Base-by-base conservation (phyloP, 1,139 yeast genomes). In the Taphrina communis region DNA sequence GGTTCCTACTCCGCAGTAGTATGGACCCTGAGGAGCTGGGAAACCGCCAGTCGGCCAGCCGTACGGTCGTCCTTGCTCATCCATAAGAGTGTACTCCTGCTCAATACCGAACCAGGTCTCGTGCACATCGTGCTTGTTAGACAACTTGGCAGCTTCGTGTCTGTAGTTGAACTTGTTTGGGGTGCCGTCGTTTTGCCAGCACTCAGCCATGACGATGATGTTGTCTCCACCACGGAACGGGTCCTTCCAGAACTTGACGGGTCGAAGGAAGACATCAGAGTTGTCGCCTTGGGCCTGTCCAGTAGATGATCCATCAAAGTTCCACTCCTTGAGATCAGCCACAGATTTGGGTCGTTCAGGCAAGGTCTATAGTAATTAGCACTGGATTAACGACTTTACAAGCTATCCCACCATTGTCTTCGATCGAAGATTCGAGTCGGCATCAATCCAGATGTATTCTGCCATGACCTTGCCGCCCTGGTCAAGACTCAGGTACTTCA, bases 1-100 rank as follows among this genome's bases (percentile, higher is more conserved):
- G 77, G 97, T 87, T 83, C 99, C 99, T 74, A 94, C 99, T 87
- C 99, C 99, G 85, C 99, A 94, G 88, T 94, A 94, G 89, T 93
- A 94, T 72, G 99, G 99, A 75, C 99, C 99, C 84, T 94, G 99
- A 74, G 99, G 99, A 75, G 97, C 99, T 79, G 99, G 99, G 94
- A 86, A 94, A 72, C 99, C 99, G 77, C 98, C 98, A 84, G 90
- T 87, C 82, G 99, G 99, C 99, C 99, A 94, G 75, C 97, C 98
- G 82, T 92, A 94, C 72, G 90, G 94, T 76, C 89, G 83, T 80
- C 90, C 97, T 77, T 80, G 88, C 81, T 90, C 89, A 81, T 94
- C 99, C 78, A 94, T 90, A 79, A 94, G 83, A 74, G 99, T 94
- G 85, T 94, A 94, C 82, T 94, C 99, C 84, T 94, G 99, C 84